phyloP scores from a whole-genome alignment of 768 basidiomycete genomes.

The Tulasnella sp. region DNA sequence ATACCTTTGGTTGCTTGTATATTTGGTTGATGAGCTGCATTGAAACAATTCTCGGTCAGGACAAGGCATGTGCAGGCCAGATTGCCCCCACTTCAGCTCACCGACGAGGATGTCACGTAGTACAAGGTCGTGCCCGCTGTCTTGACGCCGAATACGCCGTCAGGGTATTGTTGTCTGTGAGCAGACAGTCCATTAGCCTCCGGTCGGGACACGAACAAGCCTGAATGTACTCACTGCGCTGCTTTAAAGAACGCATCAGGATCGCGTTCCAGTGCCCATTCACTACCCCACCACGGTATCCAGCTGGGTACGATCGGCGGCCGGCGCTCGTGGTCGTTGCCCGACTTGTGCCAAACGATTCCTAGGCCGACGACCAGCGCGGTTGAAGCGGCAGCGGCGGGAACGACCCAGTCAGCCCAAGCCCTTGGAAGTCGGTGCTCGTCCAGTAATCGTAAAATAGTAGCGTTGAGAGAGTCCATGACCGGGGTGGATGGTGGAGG shows the following conservation, averaged over 20 bases:
- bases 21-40: conserved; percentile 25
- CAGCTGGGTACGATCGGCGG: conserved; percentile 26
- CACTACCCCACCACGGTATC: conserved; percentile 28
- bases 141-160: conserved; percentile 22
- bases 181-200: not conserved
- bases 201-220: not conserved
- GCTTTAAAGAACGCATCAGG: conserved; percentile 28
- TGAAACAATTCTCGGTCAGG: not conserved
- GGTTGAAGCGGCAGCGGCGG: conserved; percentile 20
- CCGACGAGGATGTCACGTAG: not conserved
- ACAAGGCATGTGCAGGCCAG: not conserved
- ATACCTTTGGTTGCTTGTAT: conserved; percentile 33
- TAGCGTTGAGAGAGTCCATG: conserved; percentile 29
- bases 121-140: conserved; percentile 21
- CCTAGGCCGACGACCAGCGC: not conserved
- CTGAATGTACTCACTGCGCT: conserved; percentile 6
- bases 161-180: not conserved
- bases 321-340: not conserved
- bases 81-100: not conserved
- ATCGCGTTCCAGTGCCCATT: conserved; percentile 21
- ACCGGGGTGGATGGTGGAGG: not conserved
- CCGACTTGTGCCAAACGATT: not conserved
- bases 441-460: conserved; percentile 5
- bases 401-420: conserved; percentile 19
- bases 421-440: not conserved